A percentile compares a stretch with the other conserved stretches of the same genome.
These are phyloP conservation scores for Nothophaeocryptopus gaeumannii DNA, from an alignment of 2,329 filamentous ascomycete genomes.

Conservation along the genomic window DNA sequence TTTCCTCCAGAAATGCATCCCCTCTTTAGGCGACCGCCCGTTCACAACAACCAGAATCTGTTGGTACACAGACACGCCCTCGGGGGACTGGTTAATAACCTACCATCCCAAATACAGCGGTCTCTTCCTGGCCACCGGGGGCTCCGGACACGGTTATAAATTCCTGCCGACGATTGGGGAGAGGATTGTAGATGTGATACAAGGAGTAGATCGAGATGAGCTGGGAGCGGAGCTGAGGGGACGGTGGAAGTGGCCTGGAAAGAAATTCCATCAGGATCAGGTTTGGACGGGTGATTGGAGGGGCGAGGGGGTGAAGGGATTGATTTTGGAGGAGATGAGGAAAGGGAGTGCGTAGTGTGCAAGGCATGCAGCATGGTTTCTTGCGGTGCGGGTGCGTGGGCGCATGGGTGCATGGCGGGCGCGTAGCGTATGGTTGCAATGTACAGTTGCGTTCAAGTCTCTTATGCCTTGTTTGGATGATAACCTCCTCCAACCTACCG, in stretches of 20 bases:
- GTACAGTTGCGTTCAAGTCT: too few species aligned
- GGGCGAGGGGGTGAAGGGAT: conserved; percentile 36
- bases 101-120: conserved; percentile 51
- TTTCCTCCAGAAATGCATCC: conserved; percentile 57
- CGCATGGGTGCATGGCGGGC: too few species aligned
- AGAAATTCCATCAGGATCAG: conserved; percentile 35
- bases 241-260: conserved; percentile 59
- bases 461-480: too few species aligned
- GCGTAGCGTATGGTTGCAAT: too few species aligned
- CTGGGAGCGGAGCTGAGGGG: conserved; percentile 51
- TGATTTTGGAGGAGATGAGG: conserved; percentile 37
- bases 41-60: conserved; percentile 51
- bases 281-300: conserved; percentile 41
- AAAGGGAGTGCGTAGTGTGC: conserved; percentile 15
- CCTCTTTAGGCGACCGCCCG: conserved; percentile 37
- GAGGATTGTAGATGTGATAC: conserved; percentile 53
- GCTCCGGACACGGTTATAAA: conserved; percentile 62
- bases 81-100: conserved; percentile 56
- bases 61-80: conserved; percentile 57
- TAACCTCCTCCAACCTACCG: too few species aligned
- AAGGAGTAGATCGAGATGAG: conserved; percentile 39
- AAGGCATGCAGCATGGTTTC: too few species aligned
- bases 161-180: conserved; percentile 59
- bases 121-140: conserved; percentile 60
- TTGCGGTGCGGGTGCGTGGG: too few species aligned